Evolutionary conservation across 2,329 filamentous ascomycete genomes (phyloP), one percentile per base, ranked within the genome.

Genomic region (Akanthomyces uredinophilus): DNA sequence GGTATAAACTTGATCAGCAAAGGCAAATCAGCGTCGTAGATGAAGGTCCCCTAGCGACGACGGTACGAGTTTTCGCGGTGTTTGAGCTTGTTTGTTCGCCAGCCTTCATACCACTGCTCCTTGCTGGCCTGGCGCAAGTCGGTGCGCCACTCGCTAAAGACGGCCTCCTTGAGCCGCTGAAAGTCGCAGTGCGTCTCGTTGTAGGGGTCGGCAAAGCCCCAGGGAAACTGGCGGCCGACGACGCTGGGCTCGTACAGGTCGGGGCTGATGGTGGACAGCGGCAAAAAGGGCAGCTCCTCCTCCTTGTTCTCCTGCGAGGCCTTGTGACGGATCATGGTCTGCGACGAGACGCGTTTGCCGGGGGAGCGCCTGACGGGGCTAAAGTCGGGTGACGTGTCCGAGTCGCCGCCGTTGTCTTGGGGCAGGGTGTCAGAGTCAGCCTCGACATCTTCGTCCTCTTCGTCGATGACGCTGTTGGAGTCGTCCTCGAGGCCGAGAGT

Each of bases 141-240:
- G 49, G 84, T 84, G 56, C 94, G 89, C 95, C 95, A 99, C 71
- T 98, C 94, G 66, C 81, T 87, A 74, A 99, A 99, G 37, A 99
- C 90, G 8, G 89, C 88, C 64, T 98, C 93, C 77, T 95, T 95
- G 67, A 99, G 83, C 65, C 89, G 88, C 61, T 90, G 81, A 74
- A 97, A 99, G 76, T 99, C 95, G 77, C 95, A 99, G 77, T 99
- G 95, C 68, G 90, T 86, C 35, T 87, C 82, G 70, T 98, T 88
- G 79, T 95, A 93, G 0, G 95, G 95, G 71, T 98, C 92, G 5
- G 95, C 95, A 68, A 97, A 96, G 7, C 95, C 95, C 95, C 95
- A 99, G 0, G 95, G 91, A 73, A 98, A 99, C 66, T 89, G 88
- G 64, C 95, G 90, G 51, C 95, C 95, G 64, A 96, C 78, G 18